phyloP scores from a whole-genome alignment of 2,329 filamentous ascomycete genomes.

The Alternaria gaisen region DNA sequence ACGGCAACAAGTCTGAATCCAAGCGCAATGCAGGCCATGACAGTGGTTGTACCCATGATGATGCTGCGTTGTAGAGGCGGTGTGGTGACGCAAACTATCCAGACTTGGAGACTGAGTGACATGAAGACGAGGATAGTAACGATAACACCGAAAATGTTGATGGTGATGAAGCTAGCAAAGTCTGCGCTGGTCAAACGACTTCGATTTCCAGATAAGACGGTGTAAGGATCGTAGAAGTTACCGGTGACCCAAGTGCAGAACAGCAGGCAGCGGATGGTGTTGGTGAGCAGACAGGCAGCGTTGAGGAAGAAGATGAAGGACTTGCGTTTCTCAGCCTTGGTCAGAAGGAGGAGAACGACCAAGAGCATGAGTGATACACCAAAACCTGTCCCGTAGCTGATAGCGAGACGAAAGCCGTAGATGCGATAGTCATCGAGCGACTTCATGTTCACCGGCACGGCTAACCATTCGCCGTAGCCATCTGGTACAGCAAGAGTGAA shows the following conservation, averaged over 20 bases:
- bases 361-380: slow-evolving; percentile 73
- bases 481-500: slow-evolving; percentile 59
- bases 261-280: slow-evolving; percentile 67
- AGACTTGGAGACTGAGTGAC: slow-evolving; percentile 70
- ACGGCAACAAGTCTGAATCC: slow-evolving; percentile 63
- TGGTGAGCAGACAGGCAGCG: slow-evolving; percentile 65
- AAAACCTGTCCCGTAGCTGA: slow-evolving; percentile 76
- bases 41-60: slow-evolving; percentile 58
- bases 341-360: slow-evolving; percentile 72
- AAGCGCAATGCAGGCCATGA: slow-evolving; percentile 62
- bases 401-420: slow-evolving; percentile 60
- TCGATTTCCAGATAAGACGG: slow-evolving; percentile 65
- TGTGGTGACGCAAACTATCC: slow-evolving; percentile 67
- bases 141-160: slow-evolving; percentile 60
- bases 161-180: slow-evolving; percentile 59
- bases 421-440: slow-evolving; percentile 57
- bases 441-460: slow-evolving; percentile 53
- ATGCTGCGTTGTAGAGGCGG: slow-evolving; percentile 52
- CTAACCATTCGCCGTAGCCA: slow-evolving; percentile 37
- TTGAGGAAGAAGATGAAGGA: slow-evolving; percentile 74
- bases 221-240: slow-evolving; percentile 68
- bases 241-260: slow-evolving; percentile 68
- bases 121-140: slow-evolving; percentile 64
- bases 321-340: slow-evolving; percentile 69
- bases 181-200: slow-evolving; percentile 57